Conservation (phyloP, 2,329 filamentous ascomycete genomes). For the Epichloe aotearoae region DNA sequence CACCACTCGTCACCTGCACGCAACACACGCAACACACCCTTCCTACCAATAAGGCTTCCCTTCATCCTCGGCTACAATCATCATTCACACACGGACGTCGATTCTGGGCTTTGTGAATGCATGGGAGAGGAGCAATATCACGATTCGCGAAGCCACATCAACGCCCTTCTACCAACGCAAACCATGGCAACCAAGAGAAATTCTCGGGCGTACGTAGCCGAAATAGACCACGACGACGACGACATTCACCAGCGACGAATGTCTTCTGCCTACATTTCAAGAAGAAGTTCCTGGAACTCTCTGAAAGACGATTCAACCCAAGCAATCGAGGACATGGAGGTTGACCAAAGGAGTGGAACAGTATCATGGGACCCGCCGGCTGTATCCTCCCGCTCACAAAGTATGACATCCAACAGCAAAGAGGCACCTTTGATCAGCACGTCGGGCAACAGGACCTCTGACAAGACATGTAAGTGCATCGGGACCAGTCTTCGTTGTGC, state of each 20-base stretch:
- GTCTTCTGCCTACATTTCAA: constrained; percentile 14
- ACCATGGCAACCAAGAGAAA: constrained; percentile 14
- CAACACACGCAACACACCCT: background rate
- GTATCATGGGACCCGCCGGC: constrained; percentile 8
- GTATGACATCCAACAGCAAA: constrained; percentile 8
- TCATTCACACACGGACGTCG: too few relatives aligned
- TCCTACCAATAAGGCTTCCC: background rate
- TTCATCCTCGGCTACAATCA: background rate
- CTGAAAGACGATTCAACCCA: constrained; percentile 15
- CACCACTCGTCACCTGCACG: background rate
- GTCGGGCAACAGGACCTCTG: background rate
- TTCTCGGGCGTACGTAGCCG: constrained; percentile 12
- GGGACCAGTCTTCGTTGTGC: background rate
- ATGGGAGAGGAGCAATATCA: too few relatives aligned
- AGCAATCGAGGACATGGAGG: constrained; percentile 12
- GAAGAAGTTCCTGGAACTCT: constrained; percentile 18
- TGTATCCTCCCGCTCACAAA: background rate
- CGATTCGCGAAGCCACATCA: too few relatives aligned
- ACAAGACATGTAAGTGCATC: constrained; percentile 2
- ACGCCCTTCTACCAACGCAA: background rate
- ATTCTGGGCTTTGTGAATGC: too few relatives aligned
- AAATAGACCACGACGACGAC: constrained; percentile 7
- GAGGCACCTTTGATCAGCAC: background rate
- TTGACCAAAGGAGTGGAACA: constrained; percentile 9
- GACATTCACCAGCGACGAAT: constrained; percentile 4